Evolutionary conservation across 768 basidiomycete genomes (phyloP).

Genomic region (Pleurotus sapidus): DNA sequence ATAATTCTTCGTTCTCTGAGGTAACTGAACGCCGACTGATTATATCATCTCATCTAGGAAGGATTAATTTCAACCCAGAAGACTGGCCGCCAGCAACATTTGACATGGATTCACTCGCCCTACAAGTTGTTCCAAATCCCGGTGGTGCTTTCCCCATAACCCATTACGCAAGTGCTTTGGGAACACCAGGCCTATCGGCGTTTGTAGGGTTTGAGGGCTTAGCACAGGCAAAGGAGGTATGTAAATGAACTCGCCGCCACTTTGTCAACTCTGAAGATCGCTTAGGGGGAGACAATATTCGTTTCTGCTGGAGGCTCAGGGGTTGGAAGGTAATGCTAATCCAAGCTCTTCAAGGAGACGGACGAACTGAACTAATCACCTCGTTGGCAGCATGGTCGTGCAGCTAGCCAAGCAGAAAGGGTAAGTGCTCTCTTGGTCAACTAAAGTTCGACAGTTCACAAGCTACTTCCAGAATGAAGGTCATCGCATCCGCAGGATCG

Average conservation of each 20-base stretch:
- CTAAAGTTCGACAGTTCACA: neutral
- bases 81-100: conserved; percentile 15
- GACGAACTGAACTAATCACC: neutral
- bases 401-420: conserved; percentile 7
- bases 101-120: conserved; percentile 18
- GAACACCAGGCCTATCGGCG: conserved; percentile 25
- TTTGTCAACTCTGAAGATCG: neutral
- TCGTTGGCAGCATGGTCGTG: conserved; percentile 13
- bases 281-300: conserved; percentile 20
- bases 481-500: conserved; percentile 33
- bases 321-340: conserved; percentile 15
- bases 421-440: neutral
- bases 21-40: neutral
- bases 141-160: conserved; percentile 19
- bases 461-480: neutral
- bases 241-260: neutral
- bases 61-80: conserved; percentile 12
- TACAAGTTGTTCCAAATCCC: conserved; percentile 19
- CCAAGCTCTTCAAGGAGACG: no score
- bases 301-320: conserved; percentile 19
- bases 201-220: conserved; percentile 23
- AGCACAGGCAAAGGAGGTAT: conserved; percentile 15
- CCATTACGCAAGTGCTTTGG: conserved; percentile 15
- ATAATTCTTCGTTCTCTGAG: neutral
- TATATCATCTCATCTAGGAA: conserved; percentile 5